phyloP scores from a whole-genome alignment of 257 asterid species.

The Echium plantagineum region DNA sequence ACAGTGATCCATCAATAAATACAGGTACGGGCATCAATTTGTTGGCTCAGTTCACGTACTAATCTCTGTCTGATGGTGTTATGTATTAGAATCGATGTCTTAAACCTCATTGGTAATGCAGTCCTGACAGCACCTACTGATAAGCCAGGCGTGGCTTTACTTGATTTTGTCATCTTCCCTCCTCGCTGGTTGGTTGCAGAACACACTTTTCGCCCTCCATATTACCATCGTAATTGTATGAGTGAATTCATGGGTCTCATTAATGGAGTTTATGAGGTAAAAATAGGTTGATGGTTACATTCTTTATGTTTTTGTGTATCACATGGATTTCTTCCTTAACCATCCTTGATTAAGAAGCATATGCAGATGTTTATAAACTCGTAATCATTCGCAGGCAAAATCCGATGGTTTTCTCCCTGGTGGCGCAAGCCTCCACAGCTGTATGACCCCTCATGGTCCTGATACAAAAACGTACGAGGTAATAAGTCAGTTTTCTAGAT shows the following conservation, averaged over 20 bases:
- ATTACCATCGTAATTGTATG: slow-evolving; percentile 97
- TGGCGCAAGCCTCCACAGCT: slow-evolving; percentile 96
- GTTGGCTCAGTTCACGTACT: not conserved
- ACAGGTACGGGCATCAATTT: slow-evolving; percentile 42
- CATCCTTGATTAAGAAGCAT: not conserved
- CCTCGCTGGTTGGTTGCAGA: slow-evolving; percentile 97
- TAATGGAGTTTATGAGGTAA: slow-evolving; percentile 86
- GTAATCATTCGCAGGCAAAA: slow-evolving; percentile 61
- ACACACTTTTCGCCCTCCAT: slow-evolving; percentile 96
- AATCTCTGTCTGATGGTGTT: not conserved
- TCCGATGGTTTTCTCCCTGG: slow-evolving; percentile 96
- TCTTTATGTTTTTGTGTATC: too few species aligned
- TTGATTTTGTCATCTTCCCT: slow-evolving; percentile 95
- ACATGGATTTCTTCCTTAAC: too few species aligned
- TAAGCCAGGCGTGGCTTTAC: slow-evolving; percentile 89
- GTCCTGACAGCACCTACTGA: slow-evolving; percentile 95
- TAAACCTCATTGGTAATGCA: slow-evolving; percentile 24
- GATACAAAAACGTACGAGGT: slow-evolving; percentile 96
- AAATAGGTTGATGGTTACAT: not conserved
- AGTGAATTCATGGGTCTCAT: slow-evolving; percentile 97
- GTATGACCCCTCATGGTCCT: slow-evolving; percentile 99
- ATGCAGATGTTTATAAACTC: not conserved
- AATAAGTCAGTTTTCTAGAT: slow-evolving; percentile 9
- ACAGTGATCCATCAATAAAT: slow-evolving; percentile 90
- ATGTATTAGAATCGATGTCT: not conserved